Evolutionary conservation across 306 rosid species (phyloP).

Genomic region (Begonia peltatifolia): DNA sequence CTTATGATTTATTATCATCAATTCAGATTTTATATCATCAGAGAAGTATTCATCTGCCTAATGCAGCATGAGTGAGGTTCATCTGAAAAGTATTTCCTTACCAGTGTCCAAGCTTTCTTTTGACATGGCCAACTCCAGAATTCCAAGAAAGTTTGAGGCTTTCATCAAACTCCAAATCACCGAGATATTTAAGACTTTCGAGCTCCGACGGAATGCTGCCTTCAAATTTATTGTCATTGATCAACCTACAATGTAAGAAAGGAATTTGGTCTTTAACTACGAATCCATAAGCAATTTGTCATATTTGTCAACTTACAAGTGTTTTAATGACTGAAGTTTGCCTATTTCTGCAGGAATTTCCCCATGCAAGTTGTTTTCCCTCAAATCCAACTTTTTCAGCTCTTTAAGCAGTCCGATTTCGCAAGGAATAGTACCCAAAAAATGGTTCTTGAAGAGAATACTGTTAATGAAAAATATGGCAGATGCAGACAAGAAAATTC

Average conservation of each 20-base stretch:
- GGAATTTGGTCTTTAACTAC: background rate
- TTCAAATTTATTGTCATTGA: slow-evolving; percentile 47
- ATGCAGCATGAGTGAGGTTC: too few relatives aligned
- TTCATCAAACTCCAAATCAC: slow-evolving; percentile 29
- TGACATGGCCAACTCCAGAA: slow-evolving; percentile 24
- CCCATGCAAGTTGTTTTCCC: slow-evolving; percentile 66
- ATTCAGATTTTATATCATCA: too few relatives aligned
- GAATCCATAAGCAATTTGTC: background rate
- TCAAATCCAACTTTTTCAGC: slow-evolving; percentile 65
- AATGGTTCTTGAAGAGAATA: slow-evolving; percentile 47
- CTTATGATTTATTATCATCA: too few relatives aligned
- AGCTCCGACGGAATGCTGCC: slow-evolving; percentile 32
- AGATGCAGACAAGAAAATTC: background rate
- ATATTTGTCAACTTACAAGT: slow-evolving; percentile 40
- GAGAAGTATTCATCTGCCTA: too few relatives aligned
- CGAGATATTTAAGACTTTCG: slow-evolving; percentile 23
- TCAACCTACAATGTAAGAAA: slow-evolving; percentile 30
- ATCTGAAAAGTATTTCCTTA: slow-evolving; percentile 7
- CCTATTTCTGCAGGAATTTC: slow-evolving; percentile 48
- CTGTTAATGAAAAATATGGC: slow-evolving; percentile 29
- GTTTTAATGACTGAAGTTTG: slow-evolving; percentile 36
- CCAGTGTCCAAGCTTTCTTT: slow-evolving; percentile 65
- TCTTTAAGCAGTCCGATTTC: slow-evolving; percentile 49
- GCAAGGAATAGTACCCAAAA: slow-evolving; percentile 67
- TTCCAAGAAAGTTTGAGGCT: slow-evolving; percentile 20